A percentile compares a stretch with the other conserved stretches of the same genome.
These are phyloP conservation scores for Crepidotus sp. DNA, from an alignment of 1,284 basidiomycete genomes.

Conservation along the genomic window DNA sequence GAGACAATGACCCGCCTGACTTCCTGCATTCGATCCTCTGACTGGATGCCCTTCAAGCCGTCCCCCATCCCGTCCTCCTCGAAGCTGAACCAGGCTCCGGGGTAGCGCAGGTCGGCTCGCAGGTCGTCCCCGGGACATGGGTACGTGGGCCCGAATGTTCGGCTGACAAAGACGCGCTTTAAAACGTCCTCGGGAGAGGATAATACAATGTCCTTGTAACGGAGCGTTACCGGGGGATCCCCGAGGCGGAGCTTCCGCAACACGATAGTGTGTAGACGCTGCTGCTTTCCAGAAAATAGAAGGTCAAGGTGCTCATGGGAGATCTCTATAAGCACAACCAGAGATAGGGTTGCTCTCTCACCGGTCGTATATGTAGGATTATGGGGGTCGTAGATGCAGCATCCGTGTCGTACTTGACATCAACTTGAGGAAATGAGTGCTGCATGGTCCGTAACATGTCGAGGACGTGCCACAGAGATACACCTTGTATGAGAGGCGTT, in stretches of 20 bases:
- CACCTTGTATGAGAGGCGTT: slow-evolving; percentile 36
- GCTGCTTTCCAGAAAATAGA: slow-evolving; percentile 67
- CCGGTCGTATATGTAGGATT: slow-evolving; percentile 65
- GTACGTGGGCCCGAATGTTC: slow-evolving; percentile 80
- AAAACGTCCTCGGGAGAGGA: slow-evolving; percentile 52
- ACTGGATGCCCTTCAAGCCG: slow-evolving; percentile 36
- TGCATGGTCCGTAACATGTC: slow-evolving; percentile 57
- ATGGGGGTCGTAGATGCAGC: slow-evolving; percentile 64
- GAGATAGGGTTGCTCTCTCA: not conserved
- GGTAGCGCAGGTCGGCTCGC: slow-evolving; percentile 48
- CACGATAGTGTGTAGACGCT: slow-evolving; percentile 69
- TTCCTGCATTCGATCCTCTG: slow-evolving; percentile 60
- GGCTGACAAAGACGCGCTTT: slow-evolving; percentile 58
- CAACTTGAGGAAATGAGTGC: slow-evolving; percentile 69
- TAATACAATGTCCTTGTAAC: slow-evolving; percentile 61
- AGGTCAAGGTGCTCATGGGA: slow-evolving; percentile 56
- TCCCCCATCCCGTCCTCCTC: slow-evolving; percentile 56
- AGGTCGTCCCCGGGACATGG: slow-evolving; percentile 48
- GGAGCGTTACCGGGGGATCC: slow-evolving; percentile 55
- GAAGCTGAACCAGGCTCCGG: slow-evolving; percentile 76
- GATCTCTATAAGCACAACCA: not conserved
- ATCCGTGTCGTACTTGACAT: slow-evolving; percentile 77
- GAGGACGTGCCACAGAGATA: slow-evolving; percentile 74
- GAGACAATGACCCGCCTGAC: slow-evolving; percentile 68
- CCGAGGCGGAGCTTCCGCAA: slow-evolving; percentile 55